phyloP scores from a whole-genome alignment of 1,139 yeast species.

The Sugiyamaella sp. region DNA sequence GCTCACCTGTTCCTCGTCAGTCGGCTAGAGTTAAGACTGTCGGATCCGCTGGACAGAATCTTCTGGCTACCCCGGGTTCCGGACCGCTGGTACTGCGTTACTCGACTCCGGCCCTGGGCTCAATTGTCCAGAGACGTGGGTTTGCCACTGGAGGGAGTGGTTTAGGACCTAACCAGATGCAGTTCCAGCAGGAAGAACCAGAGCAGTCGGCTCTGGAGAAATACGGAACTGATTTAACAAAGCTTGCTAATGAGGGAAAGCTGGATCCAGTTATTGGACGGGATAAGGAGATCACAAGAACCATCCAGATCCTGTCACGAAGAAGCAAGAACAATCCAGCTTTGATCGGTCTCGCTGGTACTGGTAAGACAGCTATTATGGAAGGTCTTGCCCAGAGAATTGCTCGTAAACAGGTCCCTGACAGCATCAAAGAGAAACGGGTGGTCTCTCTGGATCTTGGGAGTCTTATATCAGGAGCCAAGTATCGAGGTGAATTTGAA shows the following conservation, averaged over 20 bases:
- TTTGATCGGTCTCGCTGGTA: constrained; percentile 93
- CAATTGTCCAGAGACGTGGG: constrained; percentile 5
- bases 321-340: constrained; percentile 96
- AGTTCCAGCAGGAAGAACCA: constrained; percentile 44
- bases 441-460: constrained; percentile 87
- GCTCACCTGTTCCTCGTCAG: not conserved
- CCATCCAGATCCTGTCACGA: constrained; percentile 87
- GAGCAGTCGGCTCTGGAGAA: constrained; percentile 80
- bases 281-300: constrained; percentile 90
- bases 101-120: not conserved
- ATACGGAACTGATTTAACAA: constrained; percentile 82
- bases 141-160: constrained; percentile 12
- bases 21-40: not conserved
- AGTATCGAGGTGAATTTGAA: constrained; percentile 94
- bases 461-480: constrained; percentile 89
- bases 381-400: constrained; percentile 96
- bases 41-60: not conserved
- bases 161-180: constrained; percentile 22
- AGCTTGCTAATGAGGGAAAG: constrained; percentile 84
- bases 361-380: constrained; percentile 95
- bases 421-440: constrained; percentile 81
- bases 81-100: not conserved
- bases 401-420: constrained; percentile 91
- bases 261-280: constrained; percentile 96
- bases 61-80: not conserved